Percentiles rank a stretch among this genome's conserved stretches.
Evolutionary conservation across 306 rosid genomes (phyloP).

Genomic region (Myrica gale): DNA sequence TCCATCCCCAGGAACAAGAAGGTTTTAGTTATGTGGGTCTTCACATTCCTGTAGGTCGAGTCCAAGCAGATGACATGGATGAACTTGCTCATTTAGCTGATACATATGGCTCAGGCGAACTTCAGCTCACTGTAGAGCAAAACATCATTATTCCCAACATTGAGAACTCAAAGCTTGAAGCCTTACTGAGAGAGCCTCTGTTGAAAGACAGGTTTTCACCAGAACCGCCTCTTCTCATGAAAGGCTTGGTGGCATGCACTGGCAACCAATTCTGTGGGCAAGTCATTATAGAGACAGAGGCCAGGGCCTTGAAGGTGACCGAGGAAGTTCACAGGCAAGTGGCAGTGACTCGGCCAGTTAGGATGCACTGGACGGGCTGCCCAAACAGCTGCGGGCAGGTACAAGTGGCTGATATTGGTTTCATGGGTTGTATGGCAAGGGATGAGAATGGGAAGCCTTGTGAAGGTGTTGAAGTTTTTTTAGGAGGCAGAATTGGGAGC

Average conservation of each 20-base stretch:
- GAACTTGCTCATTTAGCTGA: conserved; percentile 76
- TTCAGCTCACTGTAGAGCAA: conserved; percentile 83
- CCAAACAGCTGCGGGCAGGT: conserved; percentile 91
- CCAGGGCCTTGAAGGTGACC: conserved; percentile 79
- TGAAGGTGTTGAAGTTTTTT: conserved; percentile 80
- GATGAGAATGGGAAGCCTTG: conserved; percentile 75
- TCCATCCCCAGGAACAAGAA: conserved; percentile 83
- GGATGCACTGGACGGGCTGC: conserved; percentile 99
- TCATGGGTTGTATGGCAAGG: conserved; percentile 96
- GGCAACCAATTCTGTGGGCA: conserved; percentile 95
- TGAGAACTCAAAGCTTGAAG: conserved; percentile 55
- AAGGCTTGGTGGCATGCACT: conserved; percentile 87
- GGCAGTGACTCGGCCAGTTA: conserved; percentile 58
- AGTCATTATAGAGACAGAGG: conserved; percentile 91
- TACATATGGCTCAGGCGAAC: conserved; percentile 77
- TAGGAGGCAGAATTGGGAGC: conserved; percentile 93
- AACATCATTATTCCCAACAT: conserved; percentile 81
- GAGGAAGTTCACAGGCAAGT: conserved; percentile 79
- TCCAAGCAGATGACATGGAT: conserved; percentile 87
- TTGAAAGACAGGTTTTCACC: conserved; percentile 58
- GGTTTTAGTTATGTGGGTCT: conserved; percentile 74
- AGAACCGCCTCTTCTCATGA: conserved; percentile 74
- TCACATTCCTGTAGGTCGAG: conserved; percentile 90
- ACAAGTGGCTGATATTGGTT: conserved; percentile 95
- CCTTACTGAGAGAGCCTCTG: conserved; percentile 63